Evolutionary conservation across 352 stramenopile genomes (phyloP).

Genomic region (Globisporangium solare): DNA sequence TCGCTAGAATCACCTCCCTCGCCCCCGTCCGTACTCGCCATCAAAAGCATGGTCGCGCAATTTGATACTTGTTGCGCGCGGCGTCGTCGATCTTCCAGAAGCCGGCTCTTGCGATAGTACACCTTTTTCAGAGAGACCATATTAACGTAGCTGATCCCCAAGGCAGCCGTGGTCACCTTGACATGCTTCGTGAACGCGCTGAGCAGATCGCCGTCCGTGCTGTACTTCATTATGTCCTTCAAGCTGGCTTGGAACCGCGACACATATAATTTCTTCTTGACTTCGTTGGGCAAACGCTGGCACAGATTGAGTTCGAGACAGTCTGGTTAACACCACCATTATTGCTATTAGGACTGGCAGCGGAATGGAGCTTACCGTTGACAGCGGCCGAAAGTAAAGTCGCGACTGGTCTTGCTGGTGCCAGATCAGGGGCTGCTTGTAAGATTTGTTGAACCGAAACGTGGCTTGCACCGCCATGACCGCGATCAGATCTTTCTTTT

Average conservation of each 20-base stretch:
- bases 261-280: constrained; percentile 73
- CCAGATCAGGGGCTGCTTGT: constrained; percentile 59
- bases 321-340: neutral
- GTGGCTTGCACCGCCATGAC: constrained; percentile 66
- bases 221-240: constrained; percentile 78
- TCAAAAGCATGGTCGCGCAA: neutral
- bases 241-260: constrained; percentile 60
- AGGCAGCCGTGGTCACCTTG: constrained; percentile 60
- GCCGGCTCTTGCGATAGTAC: constrained; percentile 27
- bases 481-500: constrained; percentile 55
- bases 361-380: constrained; percentile 24
- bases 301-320: neutral
- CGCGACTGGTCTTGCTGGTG: constrained; percentile 46
- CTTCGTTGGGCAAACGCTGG: constrained; percentile 61
- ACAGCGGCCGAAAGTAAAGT: constrained; percentile 56
- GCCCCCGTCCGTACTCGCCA: no score
- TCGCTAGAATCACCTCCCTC: neutral
- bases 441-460: constrained; percentile 66
- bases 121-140: constrained; percentile 56
- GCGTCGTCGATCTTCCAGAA: constrained; percentile 18
- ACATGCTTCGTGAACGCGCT: constrained; percentile 68
- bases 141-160: constrained; percentile 50
- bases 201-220: constrained; percentile 62
- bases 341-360: no score
- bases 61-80: neutral